phyloP scores from a whole-genome alignment of 495 filamentous ascomycete species.

The Xylaria telfairii region DNA sequence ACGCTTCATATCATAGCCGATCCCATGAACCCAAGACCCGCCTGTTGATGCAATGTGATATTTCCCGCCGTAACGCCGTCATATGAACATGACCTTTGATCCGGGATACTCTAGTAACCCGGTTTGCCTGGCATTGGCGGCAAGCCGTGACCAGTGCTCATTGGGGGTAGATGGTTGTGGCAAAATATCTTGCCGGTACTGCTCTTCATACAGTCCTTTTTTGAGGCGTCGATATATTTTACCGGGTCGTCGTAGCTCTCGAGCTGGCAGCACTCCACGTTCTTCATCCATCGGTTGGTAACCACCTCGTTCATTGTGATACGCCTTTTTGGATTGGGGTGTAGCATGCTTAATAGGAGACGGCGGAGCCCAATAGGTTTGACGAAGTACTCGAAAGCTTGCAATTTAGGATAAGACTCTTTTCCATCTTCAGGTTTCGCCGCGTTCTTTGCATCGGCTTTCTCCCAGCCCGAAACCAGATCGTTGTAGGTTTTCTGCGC shows the following conservation, averaged over 20 bases:
- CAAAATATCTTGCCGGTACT: slow-evolving; percentile 52
- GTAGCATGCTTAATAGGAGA: slow-evolving; percentile 75
- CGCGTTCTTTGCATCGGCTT: slow-evolving; percentile 60
- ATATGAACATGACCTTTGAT: slow-evolving; percentile 10
- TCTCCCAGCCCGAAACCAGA: slow-evolving; percentile 67
- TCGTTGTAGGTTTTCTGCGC: slow-evolving; percentile 56
- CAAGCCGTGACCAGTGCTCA: slow-evolving; percentile 49
- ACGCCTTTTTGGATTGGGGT: slow-evolving; percentile 71
- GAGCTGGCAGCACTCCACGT: slow-evolving; percentile 73
- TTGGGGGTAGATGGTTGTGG: slow-evolving; percentile 55
- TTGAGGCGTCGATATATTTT: slow-evolving; percentile 57
- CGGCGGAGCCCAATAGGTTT: slow-evolving; percentile 63
- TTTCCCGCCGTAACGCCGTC: slow-evolving; percentile 22
- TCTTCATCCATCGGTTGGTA: slow-evolving; percentile 67
- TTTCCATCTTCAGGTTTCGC: slow-evolving; percentile 50
- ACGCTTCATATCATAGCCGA: slow-evolving; percentile 2
- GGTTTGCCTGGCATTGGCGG: slow-evolving; percentile 56
- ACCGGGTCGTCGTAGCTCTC: slow-evolving; percentile 63
- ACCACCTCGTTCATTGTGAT: slow-evolving; percentile 67
- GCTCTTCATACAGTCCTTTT: slow-evolving; percentile 50
- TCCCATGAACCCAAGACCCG: slow-evolving; percentile 10
- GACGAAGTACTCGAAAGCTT: slow-evolving; percentile 54
- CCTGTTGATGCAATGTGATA: slow-evolving; percentile 21
- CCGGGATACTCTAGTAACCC: slow-evolving; percentile 43
- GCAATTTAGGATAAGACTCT: slow-evolving; percentile 57